Conservation (phyloP, 768 basidiomycete species). For the Lyophyllum shimeji region DNA sequence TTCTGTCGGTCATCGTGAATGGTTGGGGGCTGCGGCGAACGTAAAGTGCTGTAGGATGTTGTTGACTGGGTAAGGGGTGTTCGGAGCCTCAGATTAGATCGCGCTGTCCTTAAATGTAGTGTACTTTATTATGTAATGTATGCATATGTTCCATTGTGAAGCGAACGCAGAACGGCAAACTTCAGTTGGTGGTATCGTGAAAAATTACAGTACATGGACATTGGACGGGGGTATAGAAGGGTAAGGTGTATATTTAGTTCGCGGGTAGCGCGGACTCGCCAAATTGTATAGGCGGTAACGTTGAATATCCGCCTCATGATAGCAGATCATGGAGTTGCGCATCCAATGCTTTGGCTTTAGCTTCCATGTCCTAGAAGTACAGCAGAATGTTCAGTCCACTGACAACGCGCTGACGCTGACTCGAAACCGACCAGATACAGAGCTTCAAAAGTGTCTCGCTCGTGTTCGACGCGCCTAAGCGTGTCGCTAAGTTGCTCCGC, state of each 20-base stretch:
- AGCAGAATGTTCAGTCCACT: conserved; percentile 13
- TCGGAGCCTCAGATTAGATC: conserved; percentile 37
- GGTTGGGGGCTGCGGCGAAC: conserved; percentile 14
- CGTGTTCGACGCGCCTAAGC: conserved; percentile 9
- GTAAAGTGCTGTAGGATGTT: conserved; percentile 16
- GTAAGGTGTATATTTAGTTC: neutral
- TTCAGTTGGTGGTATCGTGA: neutral
- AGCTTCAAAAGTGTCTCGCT: conserved; percentile 14
- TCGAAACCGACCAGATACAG: conserved; percentile 16
- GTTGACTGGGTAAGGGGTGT: conserved; percentile 25
- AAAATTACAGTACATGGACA: too few relatives aligned
- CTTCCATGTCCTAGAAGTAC: conserved; percentile 16
- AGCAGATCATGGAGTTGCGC: conserved; percentile 21
- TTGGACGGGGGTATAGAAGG: neutral
- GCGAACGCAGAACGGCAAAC: too few relatives aligned
- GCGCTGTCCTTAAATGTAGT: conserved; percentile 19
- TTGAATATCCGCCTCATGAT: neutral
- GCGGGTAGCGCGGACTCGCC: neutral
- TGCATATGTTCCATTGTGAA: too few relatives aligned
- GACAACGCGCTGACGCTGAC: neutral
- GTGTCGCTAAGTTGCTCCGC: conserved; percentile 17
- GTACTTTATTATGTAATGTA: conserved; percentile 16
- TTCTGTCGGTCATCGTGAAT: conserved; percentile 47
- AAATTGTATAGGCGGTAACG: neutral
- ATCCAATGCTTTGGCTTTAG: conserved; percentile 20